phyloP scores from a whole-genome alignment of 169 alveolate genomes.

The Babesia ovata region DNA sequence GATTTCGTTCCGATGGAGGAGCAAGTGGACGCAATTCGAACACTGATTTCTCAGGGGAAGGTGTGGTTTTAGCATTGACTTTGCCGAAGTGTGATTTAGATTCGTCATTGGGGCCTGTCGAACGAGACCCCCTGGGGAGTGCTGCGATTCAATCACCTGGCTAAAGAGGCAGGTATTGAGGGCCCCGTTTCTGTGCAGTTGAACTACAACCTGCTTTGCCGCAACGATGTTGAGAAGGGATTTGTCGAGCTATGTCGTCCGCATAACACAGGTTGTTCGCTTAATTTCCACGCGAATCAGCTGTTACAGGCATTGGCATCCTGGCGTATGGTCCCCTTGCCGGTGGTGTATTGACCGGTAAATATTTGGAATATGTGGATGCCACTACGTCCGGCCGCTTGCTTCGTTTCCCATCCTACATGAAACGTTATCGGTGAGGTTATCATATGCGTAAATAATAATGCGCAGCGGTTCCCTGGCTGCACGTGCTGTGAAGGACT shows the following conservation, averaged over 20 bases:
- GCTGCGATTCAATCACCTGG: slow-evolving; percentile 70
- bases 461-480: slow-evolving; percentile 81
- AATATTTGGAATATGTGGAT: slow-evolving; percentile 81
- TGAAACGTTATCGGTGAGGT: slow-evolving; percentile 75
- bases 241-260: slow-evolving; percentile 82
- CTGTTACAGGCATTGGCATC: slow-evolving; percentile 59
- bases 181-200: slow-evolving; percentile 80
- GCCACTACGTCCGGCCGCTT: slow-evolving; percentile 82
- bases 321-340: slow-evolving; percentile 83
- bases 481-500: slow-evolving; percentile 78
- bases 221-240: slow-evolving; percentile 85
- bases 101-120: slow-evolving; percentile 84
- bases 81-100: slow-evolving; percentile 31
- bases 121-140: slow-evolving; percentile 85
- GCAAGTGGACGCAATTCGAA: slow-evolving; percentile 77
- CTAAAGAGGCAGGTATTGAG: slow-evolving; percentile 66
- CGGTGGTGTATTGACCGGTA: slow-evolving; percentile 84
- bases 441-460: too few species aligned
- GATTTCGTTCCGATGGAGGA: slow-evolving; percentile 72
- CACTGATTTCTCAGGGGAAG: slow-evolving; percentile 76
- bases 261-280: slow-evolving; percentile 74
- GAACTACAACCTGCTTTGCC: slow-evolving; percentile 76
- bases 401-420: slow-evolving; percentile 81
- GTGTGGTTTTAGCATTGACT: slow-evolving; percentile 20
- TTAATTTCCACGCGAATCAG: neutral